A percentile compares a stretch with the other conserved stretches of the same genome.
These are phyloP conservation scores for Bromus sterilis DNA, from an alignment of 176 grass and related monocot species.

Conservation along the genomic window DNA sequence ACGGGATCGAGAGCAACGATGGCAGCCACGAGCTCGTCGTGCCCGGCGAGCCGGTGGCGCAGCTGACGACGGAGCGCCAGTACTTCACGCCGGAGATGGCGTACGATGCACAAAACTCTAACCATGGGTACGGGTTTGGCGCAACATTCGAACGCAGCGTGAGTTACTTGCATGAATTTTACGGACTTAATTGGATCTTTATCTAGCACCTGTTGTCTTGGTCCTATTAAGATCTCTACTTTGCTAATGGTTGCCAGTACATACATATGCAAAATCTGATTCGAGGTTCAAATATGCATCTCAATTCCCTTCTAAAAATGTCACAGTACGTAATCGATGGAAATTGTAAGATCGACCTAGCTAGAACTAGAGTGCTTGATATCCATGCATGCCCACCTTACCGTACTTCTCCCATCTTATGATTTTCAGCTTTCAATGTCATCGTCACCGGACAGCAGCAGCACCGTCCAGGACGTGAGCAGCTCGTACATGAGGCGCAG, in stretches of 20 bases:
- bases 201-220: too few relatives aligned
- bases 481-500: background rate
- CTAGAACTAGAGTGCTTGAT: background rate
- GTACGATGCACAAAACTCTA: background rate
- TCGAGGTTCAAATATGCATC: background rate
- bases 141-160: constrained; percentile 1
- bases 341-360: background rate
- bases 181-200: background rate
- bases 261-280: background rate
- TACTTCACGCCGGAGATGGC: background rate
- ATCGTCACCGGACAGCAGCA: constrained; percentile 25
- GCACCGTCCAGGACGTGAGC: constrained; percentile 24
- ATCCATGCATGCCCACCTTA: background rate
- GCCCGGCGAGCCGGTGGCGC: constrained; percentile 14
- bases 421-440: constrained; percentile 6
- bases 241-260: background rate
- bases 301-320: background rate
- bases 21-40: constrained; percentile 8
- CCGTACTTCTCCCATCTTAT: background rate
- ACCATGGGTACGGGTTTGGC: background rate
- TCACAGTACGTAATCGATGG: background rate
- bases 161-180: constrained; percentile 1
- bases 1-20: background rate
- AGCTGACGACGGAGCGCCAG: background rate
- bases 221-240: background rate